These are phyloP conservation scores for Xylaria castorea DNA, from an alignment of 495 filamentous ascomycete genomes.

Conservation along the genomic window DNA sequence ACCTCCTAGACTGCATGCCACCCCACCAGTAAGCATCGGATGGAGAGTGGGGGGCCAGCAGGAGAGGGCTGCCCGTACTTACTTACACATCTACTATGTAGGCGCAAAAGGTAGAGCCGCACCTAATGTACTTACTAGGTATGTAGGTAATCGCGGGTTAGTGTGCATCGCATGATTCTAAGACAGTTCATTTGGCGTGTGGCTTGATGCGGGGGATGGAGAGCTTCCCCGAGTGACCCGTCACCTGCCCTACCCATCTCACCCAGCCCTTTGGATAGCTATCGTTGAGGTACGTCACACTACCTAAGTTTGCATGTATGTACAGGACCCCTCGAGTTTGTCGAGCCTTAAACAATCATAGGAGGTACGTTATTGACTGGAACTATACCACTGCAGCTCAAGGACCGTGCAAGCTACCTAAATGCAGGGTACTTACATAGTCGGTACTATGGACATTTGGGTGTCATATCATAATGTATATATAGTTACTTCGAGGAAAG, in stretches of 20 bases:
- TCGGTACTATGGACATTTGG: background rate
- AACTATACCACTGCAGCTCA: background rate
- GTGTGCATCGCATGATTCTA: background rate
- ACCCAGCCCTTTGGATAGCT: background rate
- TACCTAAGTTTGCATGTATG: background rate
- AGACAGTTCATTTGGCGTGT: conserved; percentile 16
- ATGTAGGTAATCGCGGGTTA: background rate
- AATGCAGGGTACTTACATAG: background rate
- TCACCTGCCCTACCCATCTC: background rate
- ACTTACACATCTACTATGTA: background rate
- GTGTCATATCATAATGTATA: background rate
- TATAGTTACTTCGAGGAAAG: background rate
- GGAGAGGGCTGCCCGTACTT: background rate
- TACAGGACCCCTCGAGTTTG: background rate
- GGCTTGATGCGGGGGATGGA: conserved; percentile 17
- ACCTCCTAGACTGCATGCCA: background rate
- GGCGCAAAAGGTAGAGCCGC: conserved; percentile 12
- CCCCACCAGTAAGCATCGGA: background rate
- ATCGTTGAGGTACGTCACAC: background rate
- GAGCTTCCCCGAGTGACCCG: too few species aligned
- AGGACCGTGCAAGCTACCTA: background rate
- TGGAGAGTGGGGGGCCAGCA: background rate
- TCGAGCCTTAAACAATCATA: background rate
- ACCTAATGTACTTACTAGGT: background rate
- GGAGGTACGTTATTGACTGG: background rate